Base-by-base conservation (phyloP, 2,329 filamentous ascomycete genomes). In the Fusarium luffae region DNA sequence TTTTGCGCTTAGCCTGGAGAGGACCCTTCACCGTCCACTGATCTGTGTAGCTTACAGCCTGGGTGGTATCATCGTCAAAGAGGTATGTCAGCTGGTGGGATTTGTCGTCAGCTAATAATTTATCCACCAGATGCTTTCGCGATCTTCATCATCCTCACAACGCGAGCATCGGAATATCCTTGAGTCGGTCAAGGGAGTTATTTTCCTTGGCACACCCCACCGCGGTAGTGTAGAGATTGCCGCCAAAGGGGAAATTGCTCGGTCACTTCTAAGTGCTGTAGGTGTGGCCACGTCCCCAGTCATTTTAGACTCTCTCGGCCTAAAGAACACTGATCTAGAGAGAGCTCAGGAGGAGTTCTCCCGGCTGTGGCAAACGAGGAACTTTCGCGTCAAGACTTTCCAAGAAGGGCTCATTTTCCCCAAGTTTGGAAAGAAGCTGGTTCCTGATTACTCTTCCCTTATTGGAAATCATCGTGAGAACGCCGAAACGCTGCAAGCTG, bases 131-230 rank as follows among this genome's bases (percentile, higher is more conserved):
- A 65, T 65, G 59, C 65, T 71, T 0, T 47, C 65, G 1, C 56
- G 63, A 1, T 60, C 68, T 0, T 32, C 47, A 5, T 63, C n/a
- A n/a, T n/a, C n/a, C n/a, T n/a, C n/a, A n/a, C n/a, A n/a, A n/a
- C n/a, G n/a, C n/a, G n/a, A n/a, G n/a, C n/a, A n/a, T n/a, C n/a
- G n/a, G n/a, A n/a, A n/a, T n/a, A n/a, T n/a, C n/a, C n/a, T 77
- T 18, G 41, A 72, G 2, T 68, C 74, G 1, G 78, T 77, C 0
- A 54, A 46, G 0, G 77, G 75, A 3, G 48, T 79, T 3, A 40
- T 81, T 0, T 81, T 81, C 34, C 75, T 81, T 13, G 79, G 79
- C 0, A 80, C 78, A 0, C 79, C 79, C 1, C 79, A 80, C 50
- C 57, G 68, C 70, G 79, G 57, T 1, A 66, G 30, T 54, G 75